Evolutionary conservation across 129 eudicot species (phyloP).

Genomic region (Logfia minima): DNA sequence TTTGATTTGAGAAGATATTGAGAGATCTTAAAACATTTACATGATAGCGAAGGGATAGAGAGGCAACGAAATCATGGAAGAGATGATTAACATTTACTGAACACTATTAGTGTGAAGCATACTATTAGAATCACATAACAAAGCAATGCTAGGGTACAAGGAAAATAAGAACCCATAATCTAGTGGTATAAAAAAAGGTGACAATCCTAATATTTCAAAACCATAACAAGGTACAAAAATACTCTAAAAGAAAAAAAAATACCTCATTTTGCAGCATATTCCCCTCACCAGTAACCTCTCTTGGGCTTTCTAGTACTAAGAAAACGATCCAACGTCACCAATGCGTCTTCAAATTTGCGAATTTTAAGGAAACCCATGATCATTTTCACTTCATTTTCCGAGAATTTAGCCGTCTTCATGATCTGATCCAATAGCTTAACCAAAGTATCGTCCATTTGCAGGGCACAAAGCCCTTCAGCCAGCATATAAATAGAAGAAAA

Average conservation of each 20-base stretch:
- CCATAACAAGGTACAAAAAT: constrained; percentile 26
- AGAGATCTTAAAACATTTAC: too few relatives aligned
- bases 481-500: constrained; percentile 67
- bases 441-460: constrained; percentile 76
- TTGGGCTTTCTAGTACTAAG: constrained; percentile 58
- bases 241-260: background rate
- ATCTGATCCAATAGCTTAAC: constrained; percentile 60
- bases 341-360: constrained; percentile 78
- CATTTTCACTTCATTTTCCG: constrained; percentile 66
- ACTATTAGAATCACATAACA: background rate
- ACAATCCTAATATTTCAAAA: constrained; percentile 5
- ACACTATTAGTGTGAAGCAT: background rate
- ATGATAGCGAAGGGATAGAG: background rate
- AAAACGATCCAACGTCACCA: constrained; percentile 66
- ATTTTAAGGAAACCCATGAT: constrained; percentile 77
- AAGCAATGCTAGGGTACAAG: constrained; percentile 16
- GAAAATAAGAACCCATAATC: constrained; percentile 15
- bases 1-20: too few relatives aligned
- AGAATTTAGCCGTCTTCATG: constrained; percentile 57
- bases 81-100: too few relatives aligned
- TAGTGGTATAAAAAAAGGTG: constrained; percentile 11
- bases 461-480: constrained; percentile 90
- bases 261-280: constrained; percentile 19
- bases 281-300: constrained; percentile 57
- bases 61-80: background rate